Evolutionary conservation across 108 stramenopile species (phyloP).

Genomic region (Aureococcus anophagefferens): DNA sequence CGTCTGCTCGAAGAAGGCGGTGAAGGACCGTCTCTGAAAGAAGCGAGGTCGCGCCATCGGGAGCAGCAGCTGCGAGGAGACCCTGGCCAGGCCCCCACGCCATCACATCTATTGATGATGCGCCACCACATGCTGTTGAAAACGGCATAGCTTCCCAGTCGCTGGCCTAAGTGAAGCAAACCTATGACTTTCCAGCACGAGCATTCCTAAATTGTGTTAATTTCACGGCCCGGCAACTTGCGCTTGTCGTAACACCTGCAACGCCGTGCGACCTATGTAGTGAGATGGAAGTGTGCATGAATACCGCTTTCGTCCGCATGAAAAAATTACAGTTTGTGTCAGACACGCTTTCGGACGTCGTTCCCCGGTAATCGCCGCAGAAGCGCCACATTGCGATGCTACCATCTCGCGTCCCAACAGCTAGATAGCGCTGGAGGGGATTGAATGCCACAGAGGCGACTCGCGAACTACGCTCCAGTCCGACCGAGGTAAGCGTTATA

Average conservation of each 20-base stretch:
- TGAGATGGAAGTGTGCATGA: background rate
- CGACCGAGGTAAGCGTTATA: conserved; percentile 20
- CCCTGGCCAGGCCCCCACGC: conserved; percentile 14
- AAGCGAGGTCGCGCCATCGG: background rate
- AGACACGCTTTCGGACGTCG: background rate
- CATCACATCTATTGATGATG: background rate
- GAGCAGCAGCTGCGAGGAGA: conserved; percentile 2
- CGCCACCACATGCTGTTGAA: background rate
- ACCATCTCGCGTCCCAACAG: conserved; percentile 42
- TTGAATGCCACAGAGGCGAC: conserved; percentile 37
- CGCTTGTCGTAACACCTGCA: too few species aligned
- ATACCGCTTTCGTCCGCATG: background rate
- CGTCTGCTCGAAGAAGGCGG: background rate
- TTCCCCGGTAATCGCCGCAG: conserved; percentile 19
- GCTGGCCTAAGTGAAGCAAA: background rate
- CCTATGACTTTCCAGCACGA: too few species aligned
- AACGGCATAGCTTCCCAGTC: background rate
- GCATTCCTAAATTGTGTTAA: too few species aligned
- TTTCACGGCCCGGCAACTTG: too few species aligned
- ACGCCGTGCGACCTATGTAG: conserved; percentile 6
- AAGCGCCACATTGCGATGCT: conserved; percentile 43
- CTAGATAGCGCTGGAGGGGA: conserved; percentile 32
- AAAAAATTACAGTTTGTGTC: background rate
- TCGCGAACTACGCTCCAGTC: conserved; percentile 25
- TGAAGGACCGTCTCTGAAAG: conserved; percentile 8